These are phyloP conservation scores for Trichomonascaceae sp. DNA, from an alignment of 1,139 yeast species.

Conservation along the genomic window DNA sequence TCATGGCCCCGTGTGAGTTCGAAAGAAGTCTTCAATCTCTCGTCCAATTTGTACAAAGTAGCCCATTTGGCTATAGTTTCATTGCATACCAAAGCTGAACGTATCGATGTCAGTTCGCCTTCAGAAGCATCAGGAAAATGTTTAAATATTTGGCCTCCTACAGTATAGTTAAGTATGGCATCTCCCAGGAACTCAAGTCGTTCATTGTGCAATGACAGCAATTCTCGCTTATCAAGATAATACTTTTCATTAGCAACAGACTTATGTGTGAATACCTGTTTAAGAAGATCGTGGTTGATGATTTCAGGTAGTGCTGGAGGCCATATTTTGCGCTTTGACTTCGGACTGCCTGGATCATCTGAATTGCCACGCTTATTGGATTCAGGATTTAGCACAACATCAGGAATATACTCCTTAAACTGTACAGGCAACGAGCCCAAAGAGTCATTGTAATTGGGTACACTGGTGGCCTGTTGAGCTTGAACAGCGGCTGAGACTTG, in stretches of 20 bases:
- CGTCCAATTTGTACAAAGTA: conserved; percentile 60
- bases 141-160: conserved; percentile 61
- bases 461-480: not conserved
- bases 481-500: conserved; percentile 22
- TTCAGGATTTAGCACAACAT: not conserved
- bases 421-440: not conserved
- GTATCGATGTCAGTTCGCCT: conserved; percentile 69
- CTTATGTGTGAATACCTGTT: conserved; percentile 76
- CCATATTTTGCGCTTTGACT: conserved; percentile 18
- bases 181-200: conserved; percentile 92
- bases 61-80: conserved; percentile 69
- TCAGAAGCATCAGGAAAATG: conserved; percentile 68
- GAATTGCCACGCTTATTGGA: not conserved
- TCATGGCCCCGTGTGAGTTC: conserved; percentile 24
- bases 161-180: conserved; percentile 68
- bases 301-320: conserved; percentile 73
- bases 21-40: conserved; percentile 41
- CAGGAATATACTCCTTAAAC: not conserved
- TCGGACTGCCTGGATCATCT: not conserved
- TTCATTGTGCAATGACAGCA: conserved; percentile 70
- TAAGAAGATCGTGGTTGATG: conserved; percentile 49
- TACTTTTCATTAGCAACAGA: conserved; percentile 60
- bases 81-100: conserved; percentile 72
- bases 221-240: conserved; percentile 51
- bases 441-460: not conserved